Conservation (phyloP, 2,329 filamentous ascomycete species). For the Fusarium sp. region DNA sequence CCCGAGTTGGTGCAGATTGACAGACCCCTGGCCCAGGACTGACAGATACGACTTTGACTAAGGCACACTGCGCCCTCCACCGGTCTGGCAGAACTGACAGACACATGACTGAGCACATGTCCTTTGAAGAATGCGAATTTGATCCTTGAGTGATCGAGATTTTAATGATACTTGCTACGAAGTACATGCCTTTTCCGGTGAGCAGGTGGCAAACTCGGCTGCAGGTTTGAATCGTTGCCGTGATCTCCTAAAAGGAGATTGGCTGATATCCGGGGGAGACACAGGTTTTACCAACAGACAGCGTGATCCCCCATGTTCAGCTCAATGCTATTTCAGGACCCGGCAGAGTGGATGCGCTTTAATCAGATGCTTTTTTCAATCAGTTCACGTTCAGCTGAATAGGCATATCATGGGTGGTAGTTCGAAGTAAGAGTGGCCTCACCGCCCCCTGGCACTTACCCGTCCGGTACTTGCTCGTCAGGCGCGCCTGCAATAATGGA, state of each 20-base stretch:
- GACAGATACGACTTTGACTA: constrained; percentile 7
- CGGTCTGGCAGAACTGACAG: constrained; percentile 10
- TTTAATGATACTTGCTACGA: constrained; percentile 11
- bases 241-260: constrained; percentile 3
- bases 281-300: constrained; percentile 10
- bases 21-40: constrained; percentile 8
- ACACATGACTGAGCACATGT: background rate
- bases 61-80: constrained; percentile 15
- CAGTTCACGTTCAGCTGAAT: background rate
- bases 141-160: background rate
- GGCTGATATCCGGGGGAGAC: background rate
- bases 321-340: background rate
- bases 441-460: background rate
- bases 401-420: background rate
- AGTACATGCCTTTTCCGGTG: constrained; percentile 31
- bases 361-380: background rate
- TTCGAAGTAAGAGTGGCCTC: background rate
- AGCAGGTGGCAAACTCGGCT: constrained; percentile 25
- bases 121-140: constrained; percentile 10
- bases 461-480: background rate
- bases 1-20: constrained; percentile 1
- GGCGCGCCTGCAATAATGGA: background rate
- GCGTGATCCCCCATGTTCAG: background rate
- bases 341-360: background rate
- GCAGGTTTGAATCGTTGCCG: constrained; percentile 26